Conservation (phyloP, 2,329 filamentous ascomycete genomes). For the Colletotrichum kahawae region DNA sequence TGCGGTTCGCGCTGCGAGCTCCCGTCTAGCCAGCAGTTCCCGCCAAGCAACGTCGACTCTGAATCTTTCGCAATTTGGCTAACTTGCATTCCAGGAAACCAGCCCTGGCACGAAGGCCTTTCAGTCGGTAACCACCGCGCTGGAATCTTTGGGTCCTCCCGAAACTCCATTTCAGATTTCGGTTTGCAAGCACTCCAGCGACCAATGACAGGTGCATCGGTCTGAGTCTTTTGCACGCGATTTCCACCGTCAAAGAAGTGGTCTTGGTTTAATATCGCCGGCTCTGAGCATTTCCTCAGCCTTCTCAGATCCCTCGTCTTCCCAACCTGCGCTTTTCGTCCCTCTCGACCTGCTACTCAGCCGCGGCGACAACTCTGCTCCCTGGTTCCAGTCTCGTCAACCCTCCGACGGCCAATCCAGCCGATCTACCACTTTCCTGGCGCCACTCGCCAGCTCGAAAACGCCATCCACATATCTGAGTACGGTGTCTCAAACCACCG, state of each 20-base stretch:
- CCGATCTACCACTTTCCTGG: neutral
- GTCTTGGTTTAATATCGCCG: constrained; percentile 19
- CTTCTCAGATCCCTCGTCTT: neutral
- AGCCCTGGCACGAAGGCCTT: constrained; percentile 12
- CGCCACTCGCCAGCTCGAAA: constrained; percentile 15
- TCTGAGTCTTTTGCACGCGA: constrained; percentile 2
- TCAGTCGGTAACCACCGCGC: constrained; percentile 14
- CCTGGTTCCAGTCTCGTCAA: neutral
- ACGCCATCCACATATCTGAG: constrained; percentile 20
- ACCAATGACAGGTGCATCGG: constrained; percentile 17
- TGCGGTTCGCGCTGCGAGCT: constrained; percentile 10
- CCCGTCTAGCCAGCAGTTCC: constrained; percentile 11
- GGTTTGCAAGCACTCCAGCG: constrained; percentile 13
- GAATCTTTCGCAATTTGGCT: neutral
- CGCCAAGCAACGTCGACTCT: neutral
- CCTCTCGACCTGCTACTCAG: neutral
- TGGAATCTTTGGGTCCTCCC: constrained; percentile 18
- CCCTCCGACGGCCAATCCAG: neutral
- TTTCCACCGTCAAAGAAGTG: constrained; percentile 8
- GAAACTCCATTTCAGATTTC: constrained; percentile 23
- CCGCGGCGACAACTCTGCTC: neutral
- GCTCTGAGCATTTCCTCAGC: neutral
- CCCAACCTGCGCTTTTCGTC: neutral
- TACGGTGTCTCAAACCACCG: constrained; percentile 17
- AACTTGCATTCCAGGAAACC: constrained; percentile 17